Evolutionary conservation across 345 rosid genomes (phyloP), one percentile per base, ranked within the genome.

Genomic region (Hevea brasiliensis): DNA sequence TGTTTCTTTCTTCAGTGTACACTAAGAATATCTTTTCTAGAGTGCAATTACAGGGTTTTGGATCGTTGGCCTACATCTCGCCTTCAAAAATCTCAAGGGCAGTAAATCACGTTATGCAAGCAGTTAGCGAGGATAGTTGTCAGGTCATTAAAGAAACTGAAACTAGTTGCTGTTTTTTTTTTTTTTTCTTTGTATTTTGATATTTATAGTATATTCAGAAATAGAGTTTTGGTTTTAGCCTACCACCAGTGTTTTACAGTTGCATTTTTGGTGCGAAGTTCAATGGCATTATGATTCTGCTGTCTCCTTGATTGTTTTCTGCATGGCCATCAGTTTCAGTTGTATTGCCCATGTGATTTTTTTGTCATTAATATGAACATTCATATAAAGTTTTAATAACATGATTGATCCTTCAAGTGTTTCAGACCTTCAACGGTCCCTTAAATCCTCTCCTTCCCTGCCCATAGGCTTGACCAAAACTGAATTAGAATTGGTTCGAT

Each of bases 141-240:
- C 66, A 61, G 82, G 68, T 81, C 66, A 70, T 40, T 40, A 68
- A 66, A 53, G 74, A 41, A 50, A n/a, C 37, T 29, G 74, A 41
- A 50, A n/a, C 37, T 29, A 47, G 23, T 41, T 41, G 21, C 41
- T 5, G 4, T 18, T 48, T 77, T 50, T 9, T 24, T 27, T 73
- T 63, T 35, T 67, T 75, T 68, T 71, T 54, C 41, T 56, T 64
- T 23, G 15, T 26, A 13, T 65, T 63, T 59, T 63, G 64, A 77
- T 72, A 42, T 75, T 74, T 67, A 77, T 83, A 77, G 77, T 44
- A 75, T 35, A 58, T 44, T 58, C 73, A 55, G 77, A 67, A 65
- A 53, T 83, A 83, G 78, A 44, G 47, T 68, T 70, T 18, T 76
- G 50, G 24, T 76, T 35, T 26, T 71, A 35, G 79, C 20, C 55